Base-by-base conservation (phyloP, 345 rosid species). In the Noccaea caerulescens region DNA sequence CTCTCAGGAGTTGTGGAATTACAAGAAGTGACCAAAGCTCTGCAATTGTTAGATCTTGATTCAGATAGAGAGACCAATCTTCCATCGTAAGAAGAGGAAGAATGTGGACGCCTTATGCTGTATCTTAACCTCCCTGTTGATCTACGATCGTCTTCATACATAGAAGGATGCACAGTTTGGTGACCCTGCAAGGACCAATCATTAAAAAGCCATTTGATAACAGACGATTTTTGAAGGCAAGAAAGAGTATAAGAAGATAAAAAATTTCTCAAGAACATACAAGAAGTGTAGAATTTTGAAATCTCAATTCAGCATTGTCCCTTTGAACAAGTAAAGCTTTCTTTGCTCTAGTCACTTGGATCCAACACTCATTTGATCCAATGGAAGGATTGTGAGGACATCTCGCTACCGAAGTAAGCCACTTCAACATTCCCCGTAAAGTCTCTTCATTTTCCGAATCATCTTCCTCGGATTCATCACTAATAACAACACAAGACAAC, bases 321-420 rank as follows among this genome's bases (percentile, higher is more conserved):
- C 77, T 80, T 54, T 4, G 55, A 25, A 76, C 57, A 4, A 84
- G 45, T 71, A 89, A 66, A 66, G 79, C 81, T 34, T 86, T 83
- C 6, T 85, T 81, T 5, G 82, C 85, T 77, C 76, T 70, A 54
- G 80, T 58, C 51, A 76, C 91, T 72, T 82, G 84, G 59, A 70
- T 55, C 92, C 83, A 81, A 20, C 23, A 20, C 23, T 20, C 23
- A 20, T 20, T 20, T 20, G 23, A 20, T 20, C 82, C 82, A 73
- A 81, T 41, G 11, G 82, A 72, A 67, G 82, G 82, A 86, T 82
- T 80, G 25, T 55, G 55, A 57, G 86, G 87, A 69, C 71, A 73
- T 59, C 27, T 83, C 41, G 96, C 92, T 57, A 81, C 79, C 63
- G 50, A 81, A 68, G 58, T 71, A 18, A 92, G 69, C 98, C 96